Base-by-base conservation (phyloP, 345 rosid species). In the Brassica carinata region DNA sequence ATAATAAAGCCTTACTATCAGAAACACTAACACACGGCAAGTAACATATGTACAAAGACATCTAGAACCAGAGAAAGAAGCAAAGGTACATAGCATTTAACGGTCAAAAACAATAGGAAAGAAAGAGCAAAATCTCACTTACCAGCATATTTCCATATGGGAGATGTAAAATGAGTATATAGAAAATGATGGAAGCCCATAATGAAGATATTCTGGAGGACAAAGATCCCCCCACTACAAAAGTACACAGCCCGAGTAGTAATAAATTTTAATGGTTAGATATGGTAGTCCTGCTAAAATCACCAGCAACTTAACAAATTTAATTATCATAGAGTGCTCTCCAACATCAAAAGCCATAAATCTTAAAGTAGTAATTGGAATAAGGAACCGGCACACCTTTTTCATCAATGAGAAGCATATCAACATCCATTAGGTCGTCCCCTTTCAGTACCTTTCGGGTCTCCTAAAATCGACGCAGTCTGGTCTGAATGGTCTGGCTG, bases 161-260 rank as follows among this genome's bases (percentile, higher is more conserved):
- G 99, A 29, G 99, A 96, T 53, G 99, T 96, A 86, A 96, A 96
- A 85, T 96, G 99, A 79, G 99, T 96, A 74, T 96, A 96, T 15
- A 96, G 30, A 79, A 69, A 91, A 91, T 8, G 99, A 87, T 30
- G 99, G 97, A 85, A 96, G 98, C 75, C 98, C 99, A 40, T 92
- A 96, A 85, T 96, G 99, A 84, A 85, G 90, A 85, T 88, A 96
- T 85, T 93, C 99, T 79, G 95, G 92, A 36, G 88, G 97, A 81
- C 86, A 90, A 77, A 96, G 90, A 78, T 96, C 99, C 81, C 79
- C 36, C 98, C 98, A 38, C 97, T 96, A 85, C 99, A 93, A 87
- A 96, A 96, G 82, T 96, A 96, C 30, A 96, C 98, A 11, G 99
- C 99, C 98, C 93, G 81, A 63, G 57, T 64, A 64, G 80, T 33